phyloP scores from a whole-genome alignment of 2,329 filamentous ascomycete species.

The Sporothrix pseudoabietina region DNA sequence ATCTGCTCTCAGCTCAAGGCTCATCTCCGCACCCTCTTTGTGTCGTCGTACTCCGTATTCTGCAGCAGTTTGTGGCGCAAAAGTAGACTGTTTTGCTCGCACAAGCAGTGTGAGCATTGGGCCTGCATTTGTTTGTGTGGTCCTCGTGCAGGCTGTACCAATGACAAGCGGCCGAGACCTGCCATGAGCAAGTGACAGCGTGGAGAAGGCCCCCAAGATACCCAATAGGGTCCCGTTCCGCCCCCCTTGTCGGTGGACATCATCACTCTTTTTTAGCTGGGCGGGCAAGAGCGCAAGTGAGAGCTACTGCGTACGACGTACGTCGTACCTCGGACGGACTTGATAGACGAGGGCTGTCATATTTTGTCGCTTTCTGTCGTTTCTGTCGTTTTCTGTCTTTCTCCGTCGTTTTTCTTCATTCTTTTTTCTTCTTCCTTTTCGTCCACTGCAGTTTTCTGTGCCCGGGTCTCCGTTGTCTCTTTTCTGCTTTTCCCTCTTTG shows the following conservation, averaged over 20 bases:
- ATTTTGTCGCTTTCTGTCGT: not conserved
- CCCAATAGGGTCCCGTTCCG: conserved; percentile 23
- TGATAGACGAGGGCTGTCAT: not conserved
- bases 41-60: conserved; percentile 14
- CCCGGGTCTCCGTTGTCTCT: not conserved
- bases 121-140: not conserved
- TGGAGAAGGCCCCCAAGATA: not conserved
- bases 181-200: not conserved
- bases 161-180: conserved; percentile 9
- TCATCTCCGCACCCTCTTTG: not conserved
- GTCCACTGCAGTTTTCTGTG: not conserved
- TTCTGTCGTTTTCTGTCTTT: not conserved
- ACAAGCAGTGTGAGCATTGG: not conserved
- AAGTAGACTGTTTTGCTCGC: not conserved
- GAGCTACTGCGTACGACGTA: not conserved
- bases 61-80: conserved; percentile 6
- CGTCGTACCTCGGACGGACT: not conserved
- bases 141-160: not conserved
- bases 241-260: not conserved
- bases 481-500: not conserved
- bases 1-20: not conserved
- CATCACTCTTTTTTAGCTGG: not conserved
- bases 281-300: not conserved
- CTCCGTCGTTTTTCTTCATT: not conserved
- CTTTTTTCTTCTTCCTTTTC: not conserved